Evolutionary conservation across 345 rosid genomes (phyloP), one percentile per base, ranked within the genome.

Genomic region (Dovyalis caffra): DNA sequence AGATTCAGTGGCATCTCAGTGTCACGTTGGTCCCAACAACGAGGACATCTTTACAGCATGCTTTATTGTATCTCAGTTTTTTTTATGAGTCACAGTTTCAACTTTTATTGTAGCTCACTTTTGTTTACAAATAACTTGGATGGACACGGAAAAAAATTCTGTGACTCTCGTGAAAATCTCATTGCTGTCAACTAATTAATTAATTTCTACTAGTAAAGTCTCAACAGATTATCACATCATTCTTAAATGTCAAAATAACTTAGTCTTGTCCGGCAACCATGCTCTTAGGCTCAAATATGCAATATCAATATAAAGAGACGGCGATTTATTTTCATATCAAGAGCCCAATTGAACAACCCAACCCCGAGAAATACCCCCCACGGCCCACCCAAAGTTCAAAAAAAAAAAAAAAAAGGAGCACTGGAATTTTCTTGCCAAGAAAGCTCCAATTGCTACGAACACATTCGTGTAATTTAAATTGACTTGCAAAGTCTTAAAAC

Each of bases 1-100:
- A 63, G 32, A 57, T 45, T 76, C 64, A 62, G 21, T 23, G 77
- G 71, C 77, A 76, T 29, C 65, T 33, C 65, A 11, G 15, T 5
- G 23, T 5, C 2, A 23, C 51, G 12, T 8, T 32, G 66, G 43
- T 69, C 72, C 70, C 67, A 69, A 5, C 8, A 1, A 7, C 6
- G 56, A 47, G 38, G 20, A 57, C 4, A 29, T 43, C n/a, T 25
- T 64, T 62, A 15, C 29, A 62, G n/a, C 34, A 7, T 33, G 8
- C 34, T 64, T 64, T 64, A 31, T 0, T 16, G 38, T 8, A 7
- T 64, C 34, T 16, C 23, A 4, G 20, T n/a, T n/a, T 26, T 57
- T 20, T 20, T 21, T 60, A 9, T 25, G 33, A 60, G 16, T 5
- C 8, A 18, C 64, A 0, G 26, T 26, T 4, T 31, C 64, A 60